Percentiles rank a stretch among this genome's conserved stretches.
phyloP scores from a whole-genome alignment of 2,329 filamentous ascomycete genomes.

The Talaromyces sp. region DNA sequence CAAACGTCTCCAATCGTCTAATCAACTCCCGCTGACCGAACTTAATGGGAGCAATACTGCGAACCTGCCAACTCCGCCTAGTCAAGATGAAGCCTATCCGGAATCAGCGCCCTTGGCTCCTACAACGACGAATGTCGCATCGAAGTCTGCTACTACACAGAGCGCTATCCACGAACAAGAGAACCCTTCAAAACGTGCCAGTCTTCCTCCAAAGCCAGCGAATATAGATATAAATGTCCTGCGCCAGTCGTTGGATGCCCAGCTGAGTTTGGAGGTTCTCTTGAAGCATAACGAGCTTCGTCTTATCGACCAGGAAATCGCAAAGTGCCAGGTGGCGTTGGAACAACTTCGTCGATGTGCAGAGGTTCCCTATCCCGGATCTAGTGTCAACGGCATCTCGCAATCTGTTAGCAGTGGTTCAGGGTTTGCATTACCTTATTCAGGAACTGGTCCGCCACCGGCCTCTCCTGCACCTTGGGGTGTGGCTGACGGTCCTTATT shows the following conservation, averaged over 20 bases:
- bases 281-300: conserved; percentile 93
- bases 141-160: not conserved
- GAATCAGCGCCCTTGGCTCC: not conserved
- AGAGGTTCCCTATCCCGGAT: conserved; percentile 82
- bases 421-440: conserved; percentile 65
- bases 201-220: conserved; percentile 22
- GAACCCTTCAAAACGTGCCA: conserved; percentile 18
- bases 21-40: conserved; percentile 21
- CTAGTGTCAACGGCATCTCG: conserved; percentile 57
- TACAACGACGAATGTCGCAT: not conserved
- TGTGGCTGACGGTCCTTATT: conserved; percentile 86
- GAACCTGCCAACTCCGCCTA: not conserved
- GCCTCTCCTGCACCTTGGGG: conserved; percentile 84
- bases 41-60: conserved; percentile 5
- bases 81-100: not conserved
- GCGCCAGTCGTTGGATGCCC: conserved; percentile 73
- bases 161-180: conserved; percentile 11
- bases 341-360: conserved; percentile 92
- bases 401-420: conserved; percentile 69
- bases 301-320: conserved; percentile 91
- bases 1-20: conserved; percentile 28
- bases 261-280: conserved; percentile 87
- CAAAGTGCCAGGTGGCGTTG: conserved; percentile 88
- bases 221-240: conserved; percentile 48
- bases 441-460: conserved; percentile 63